Base-by-base conservation (phyloP, 2,329 filamentous ascomycete genomes). In the Neophaeococcomyces mojaviensis region DNA sequence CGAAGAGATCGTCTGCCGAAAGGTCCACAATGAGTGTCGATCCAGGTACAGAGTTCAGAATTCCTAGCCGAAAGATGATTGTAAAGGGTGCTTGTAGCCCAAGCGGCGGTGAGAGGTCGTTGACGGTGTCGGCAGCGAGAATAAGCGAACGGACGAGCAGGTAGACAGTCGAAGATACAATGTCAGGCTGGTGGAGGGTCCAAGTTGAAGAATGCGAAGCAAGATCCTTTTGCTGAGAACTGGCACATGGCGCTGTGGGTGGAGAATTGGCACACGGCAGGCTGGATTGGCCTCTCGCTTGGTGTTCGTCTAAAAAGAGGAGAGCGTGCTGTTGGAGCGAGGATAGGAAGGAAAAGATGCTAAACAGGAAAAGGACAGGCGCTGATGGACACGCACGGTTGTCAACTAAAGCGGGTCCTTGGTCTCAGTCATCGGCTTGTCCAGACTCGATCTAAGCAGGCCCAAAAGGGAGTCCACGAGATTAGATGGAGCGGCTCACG, bases 241-340 rank as follows among this genome's bases (percentile, higher is more conserved):
- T 51, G 15, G 47, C 53, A 56, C 55, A 56, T 58, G 56, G 56
- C 56, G 57, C 48, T 56, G 41, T 51, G 52, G 51, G 56, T 49
- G 52, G 52, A 48, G 52, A 56, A 52, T 52, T 56, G 54, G 54
- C 53, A 44, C 52, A 50, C 54, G 57, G 54, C 51, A 53, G 58
- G 58, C 58, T 61, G 58, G 58, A 59, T 56, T 55, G 58, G 58
- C 53, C 58, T 59, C 45, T 61, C 55, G 56, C 53, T 53, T 45
- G 49, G 38, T 33, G 43, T 22, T 52, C 48, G 50, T 51, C 53
- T 49, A 51, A 51, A 56, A 55, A 48, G 50, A 55, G 49, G 49
- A 53, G 52, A 52, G 49, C 33, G 43, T 39, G 34, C 32, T 39
- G 16, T 19, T 30, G 31, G 36, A 13, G 15, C 19, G 35, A 39